phyloP scores from a whole-genome alignment of 495 filamentous ascomycete genomes.

The Antarctomyces pellizariae region DNA sequence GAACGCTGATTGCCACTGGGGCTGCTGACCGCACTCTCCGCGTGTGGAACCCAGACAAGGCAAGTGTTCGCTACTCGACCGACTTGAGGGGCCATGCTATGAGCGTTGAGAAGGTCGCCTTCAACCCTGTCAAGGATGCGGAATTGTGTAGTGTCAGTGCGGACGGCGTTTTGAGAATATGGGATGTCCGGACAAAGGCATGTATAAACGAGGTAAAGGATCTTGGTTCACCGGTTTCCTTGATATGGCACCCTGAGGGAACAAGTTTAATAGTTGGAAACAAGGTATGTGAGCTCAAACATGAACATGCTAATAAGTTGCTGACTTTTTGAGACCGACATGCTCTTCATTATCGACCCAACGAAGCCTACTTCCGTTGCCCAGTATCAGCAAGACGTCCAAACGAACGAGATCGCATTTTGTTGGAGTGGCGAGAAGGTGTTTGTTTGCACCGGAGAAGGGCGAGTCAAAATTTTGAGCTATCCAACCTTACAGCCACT shows the following conservation, averaged over 20 bases:
- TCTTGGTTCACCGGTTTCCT: constrained; percentile 59
- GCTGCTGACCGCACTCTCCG: constrained; percentile 59
- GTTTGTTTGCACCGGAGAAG: constrained; percentile 65
- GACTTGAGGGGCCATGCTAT: constrained; percentile 64
- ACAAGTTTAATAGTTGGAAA: constrained; percentile 59
- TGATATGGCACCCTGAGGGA: constrained; percentile 81
- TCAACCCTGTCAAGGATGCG: constrained; percentile 71
- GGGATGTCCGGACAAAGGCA: constrained; percentile 70
- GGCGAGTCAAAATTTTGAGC: constrained; percentile 54
- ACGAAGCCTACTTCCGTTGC: constrained; percentile 26
- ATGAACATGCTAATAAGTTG: constrained; percentile 11
- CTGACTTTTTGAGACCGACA: constrained; percentile 35
- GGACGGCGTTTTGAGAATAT: constrained; percentile 74
- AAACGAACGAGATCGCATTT: constrained; percentile 69
- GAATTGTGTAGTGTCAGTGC: constrained; percentile 68
- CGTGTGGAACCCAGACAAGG: constrained; percentile 85
- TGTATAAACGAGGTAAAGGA: constrained; percentile 60
- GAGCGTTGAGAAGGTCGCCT: constrained; percentile 65
- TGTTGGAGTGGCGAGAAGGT: constrained; percentile 48
- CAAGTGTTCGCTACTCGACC: constrained; percentile 56
- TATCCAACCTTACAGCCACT: constrained; percentile 37
- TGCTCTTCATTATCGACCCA: constrained; percentile 38
- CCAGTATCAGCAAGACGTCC: constrained; percentile 42
- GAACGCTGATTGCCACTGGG: constrained; percentile 70
- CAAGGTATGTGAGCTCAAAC: constrained; percentile 30